These are phyloP conservation scores for Papiliotrema nemorosa DNA, from an alignment of 1,284 basidiomycete species.

Conservation along the genomic window DNA sequence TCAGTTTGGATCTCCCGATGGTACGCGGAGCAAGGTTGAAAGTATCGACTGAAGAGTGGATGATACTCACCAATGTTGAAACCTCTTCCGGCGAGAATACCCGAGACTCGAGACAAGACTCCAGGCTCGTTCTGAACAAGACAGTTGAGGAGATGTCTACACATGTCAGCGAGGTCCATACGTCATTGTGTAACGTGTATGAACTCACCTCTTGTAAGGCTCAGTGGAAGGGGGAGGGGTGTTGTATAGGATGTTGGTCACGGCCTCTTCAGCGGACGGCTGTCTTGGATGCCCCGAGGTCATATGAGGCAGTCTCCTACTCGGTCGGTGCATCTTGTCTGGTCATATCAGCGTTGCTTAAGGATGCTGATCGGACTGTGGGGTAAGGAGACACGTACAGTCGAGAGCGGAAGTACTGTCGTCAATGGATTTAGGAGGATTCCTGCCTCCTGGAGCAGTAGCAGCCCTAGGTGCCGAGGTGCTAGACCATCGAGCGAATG, in stretches of 20 bases:
- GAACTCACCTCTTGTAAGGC: conserved; percentile 83
- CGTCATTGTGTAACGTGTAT: not conserved
- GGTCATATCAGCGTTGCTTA: conserved; percentile 3
- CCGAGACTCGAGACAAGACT: conserved; percentile 94
- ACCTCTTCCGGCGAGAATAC: conserved; percentile 92
- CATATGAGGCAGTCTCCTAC: conserved; percentile 41
- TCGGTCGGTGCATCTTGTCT: conserved; percentile 48
- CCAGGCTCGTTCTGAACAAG: conserved; percentile 99
- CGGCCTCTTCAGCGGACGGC: conserved; percentile 82
- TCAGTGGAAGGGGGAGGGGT: conserved; percentile 88
- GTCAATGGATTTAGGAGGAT: conserved; percentile 59
- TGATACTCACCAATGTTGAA: conserved; percentile 74
- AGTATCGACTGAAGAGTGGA: not conserved
- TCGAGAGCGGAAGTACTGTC: conserved; percentile 92
- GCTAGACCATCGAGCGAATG: conserved; percentile 13
- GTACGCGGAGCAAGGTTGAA: not conserved
- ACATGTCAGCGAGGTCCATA: not conserved
- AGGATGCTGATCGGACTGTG: not conserved
- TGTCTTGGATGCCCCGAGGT: conserved; percentile 33
- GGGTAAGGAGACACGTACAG: conserved; percentile 70
- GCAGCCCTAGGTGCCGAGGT: conserved; percentile 11
- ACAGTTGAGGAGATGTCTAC: conserved; percentile 94
- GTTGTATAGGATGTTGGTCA: conserved; percentile 93
- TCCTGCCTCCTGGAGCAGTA: conserved; percentile 5
- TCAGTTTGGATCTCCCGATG: conserved; percentile 8